Base-by-base conservation (phyloP, 177 flowering plant species). In the Vitis hybrid region DNA sequence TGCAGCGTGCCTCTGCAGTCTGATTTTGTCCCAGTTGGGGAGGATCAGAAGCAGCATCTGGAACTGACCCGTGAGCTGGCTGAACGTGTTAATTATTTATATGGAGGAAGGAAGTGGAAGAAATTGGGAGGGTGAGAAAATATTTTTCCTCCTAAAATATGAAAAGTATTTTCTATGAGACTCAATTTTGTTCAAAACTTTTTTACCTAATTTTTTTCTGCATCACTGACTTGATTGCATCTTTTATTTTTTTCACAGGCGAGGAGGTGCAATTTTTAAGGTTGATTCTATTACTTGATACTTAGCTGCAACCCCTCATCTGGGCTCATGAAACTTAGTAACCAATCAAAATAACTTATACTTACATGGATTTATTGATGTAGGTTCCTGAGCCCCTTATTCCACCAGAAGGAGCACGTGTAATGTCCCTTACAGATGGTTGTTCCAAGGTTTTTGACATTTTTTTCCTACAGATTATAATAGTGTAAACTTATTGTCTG, bases 381-480 rank as follows among this genome's bases (percentile, higher is more conserved):
- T 79, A 95, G 99, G 92, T 93, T 74, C 98, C 97, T 57, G 99
- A 91, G 79, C 85, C 98, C 58, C 91, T 95, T 66, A 95, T 90
- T 77, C 94, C 98, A 51, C 98, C 93, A 67, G 79, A 96, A 66
- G 99, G 99, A 71, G 99, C 97, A 13, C 87, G 98, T 65, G 88
- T 95, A 70, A 95, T 95, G 97, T 93, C 97, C 62, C 94, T 95
- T 32, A 90, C 97, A 66, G 98, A 92, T 86, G 98, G 97, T 67
- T 86, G 88, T 71, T 85, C 97, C 52, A 94, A 94, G 98, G 98
- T 94, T 67, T 6, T 57, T 10, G 7, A 52, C 50, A 24, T 54
- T 13, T 66, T 56, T n/a, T 52, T 21, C 17, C 5, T 54, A 2
- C 10, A 61, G 49, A 59, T 5, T 40, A 49, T 40, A 48, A 8